phyloP scores from a whole-genome alignment of 352 stramenopile genomes.

The Blastocystis sp. region DNA sequence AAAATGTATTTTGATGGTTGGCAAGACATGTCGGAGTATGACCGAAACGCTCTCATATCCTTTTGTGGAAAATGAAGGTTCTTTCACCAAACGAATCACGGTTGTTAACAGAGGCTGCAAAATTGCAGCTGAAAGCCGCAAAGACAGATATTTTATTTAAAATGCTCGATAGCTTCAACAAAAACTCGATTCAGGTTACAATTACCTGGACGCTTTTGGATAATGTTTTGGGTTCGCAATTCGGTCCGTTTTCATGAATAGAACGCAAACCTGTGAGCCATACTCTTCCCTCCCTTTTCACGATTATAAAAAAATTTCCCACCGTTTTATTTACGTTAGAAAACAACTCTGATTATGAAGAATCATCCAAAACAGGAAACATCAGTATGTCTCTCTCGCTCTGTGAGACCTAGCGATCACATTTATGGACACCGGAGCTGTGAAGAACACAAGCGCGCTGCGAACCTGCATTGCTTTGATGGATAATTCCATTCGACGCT shows the following conservation, averaged over 20 bases:
- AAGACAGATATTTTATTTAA: slow-evolving; percentile 54
- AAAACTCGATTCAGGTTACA: slow-evolving; percentile 51
- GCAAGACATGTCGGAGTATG: slow-evolving; percentile 39
- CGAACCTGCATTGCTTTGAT: slow-evolving; percentile 28
- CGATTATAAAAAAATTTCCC: slow-evolving; percentile 26
- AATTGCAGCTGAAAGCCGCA: slow-evolving; percentile 51
- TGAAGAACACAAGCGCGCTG: slow-evolving; percentile 7
- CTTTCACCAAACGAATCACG: background rate
- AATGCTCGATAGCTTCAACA: slow-evolving; percentile 61
- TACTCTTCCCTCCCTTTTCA: slow-evolving; percentile 22
- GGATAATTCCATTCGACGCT: slow-evolving; percentile 55
- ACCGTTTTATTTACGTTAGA: slow-evolving; percentile 42
- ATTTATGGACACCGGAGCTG: slow-evolving; percentile 43
- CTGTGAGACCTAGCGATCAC: slow-evolving; percentile 6
- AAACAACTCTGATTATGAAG: slow-evolving; percentile 50
- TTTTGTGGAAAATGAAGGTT: background rate
- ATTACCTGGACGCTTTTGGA: slow-evolving; percentile 14
- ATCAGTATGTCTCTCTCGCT: background rate
- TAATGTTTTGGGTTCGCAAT: background rate
- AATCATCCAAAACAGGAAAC: background rate
- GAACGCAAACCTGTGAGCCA: slow-evolving; percentile 1
- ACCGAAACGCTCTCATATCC: slow-evolving; percentile 28
- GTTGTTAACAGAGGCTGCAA: slow-evolving; percentile 4
- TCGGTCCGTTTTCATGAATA: background rate
- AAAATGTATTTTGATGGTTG: slow-evolving; percentile 54